Conservation (phyloP, 768 basidiomycete species). For the Suillus tomentosus region DNA sequence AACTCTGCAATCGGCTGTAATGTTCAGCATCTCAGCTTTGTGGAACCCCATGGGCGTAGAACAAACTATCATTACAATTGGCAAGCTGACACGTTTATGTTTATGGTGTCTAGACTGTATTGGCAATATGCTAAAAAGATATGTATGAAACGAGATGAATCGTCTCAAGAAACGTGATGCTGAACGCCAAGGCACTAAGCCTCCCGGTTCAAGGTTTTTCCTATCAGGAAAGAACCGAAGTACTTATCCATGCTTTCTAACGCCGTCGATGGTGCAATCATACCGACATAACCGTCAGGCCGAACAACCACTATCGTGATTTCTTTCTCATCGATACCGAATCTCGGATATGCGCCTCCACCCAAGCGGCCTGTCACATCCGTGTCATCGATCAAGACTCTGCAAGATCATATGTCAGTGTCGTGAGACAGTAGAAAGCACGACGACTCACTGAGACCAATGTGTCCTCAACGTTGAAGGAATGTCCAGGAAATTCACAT, state of each 20-base stretch:
- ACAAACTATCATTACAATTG: too few relatives aligned
- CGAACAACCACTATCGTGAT: conserved; percentile 36
- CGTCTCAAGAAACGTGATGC: background rate
- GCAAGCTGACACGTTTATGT: background rate
- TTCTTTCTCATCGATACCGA: conserved; percentile 41
- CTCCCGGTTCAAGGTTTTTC: background rate
- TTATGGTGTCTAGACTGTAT: background rate
- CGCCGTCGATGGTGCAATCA: conserved; percentile 49
- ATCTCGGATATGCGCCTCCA: conserved; percentile 57
- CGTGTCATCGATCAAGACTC: conserved; percentile 61
- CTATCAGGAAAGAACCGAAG: conserved; percentile 45
- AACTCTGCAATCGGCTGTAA: too few relatives aligned
- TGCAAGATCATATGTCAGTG: conserved; percentile 25
- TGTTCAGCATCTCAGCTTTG: too few relatives aligned
- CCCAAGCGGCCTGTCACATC: conserved; percentile 46
- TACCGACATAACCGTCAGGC: conserved; percentile 58
- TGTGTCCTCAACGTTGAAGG: conserved; percentile 40
- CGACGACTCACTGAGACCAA: conserved; percentile 42
- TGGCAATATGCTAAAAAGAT: background rate
- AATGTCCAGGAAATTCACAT: conserved; percentile 35
- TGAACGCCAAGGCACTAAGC: background rate
- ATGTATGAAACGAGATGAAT: background rate
- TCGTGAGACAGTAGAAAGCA: background rate
- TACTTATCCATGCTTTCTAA: conserved; percentile 44
- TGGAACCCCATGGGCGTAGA: too few relatives aligned